Conservation (phyloP, 768 basidiomycete species). For the Leccinum rimulosum region DNA sequence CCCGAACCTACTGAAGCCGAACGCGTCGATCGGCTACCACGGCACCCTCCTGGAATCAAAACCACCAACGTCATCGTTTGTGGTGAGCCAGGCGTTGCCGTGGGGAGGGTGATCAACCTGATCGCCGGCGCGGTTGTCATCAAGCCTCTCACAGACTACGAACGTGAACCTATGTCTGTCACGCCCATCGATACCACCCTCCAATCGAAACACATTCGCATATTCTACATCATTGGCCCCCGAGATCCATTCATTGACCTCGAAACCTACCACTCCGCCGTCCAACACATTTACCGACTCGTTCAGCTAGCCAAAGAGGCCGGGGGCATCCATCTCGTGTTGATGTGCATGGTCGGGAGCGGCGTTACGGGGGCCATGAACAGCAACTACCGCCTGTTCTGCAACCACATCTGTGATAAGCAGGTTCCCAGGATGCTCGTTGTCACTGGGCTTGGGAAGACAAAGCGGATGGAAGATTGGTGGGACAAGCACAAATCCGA, state of each 20-base stretch:
- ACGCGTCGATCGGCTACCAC: constrained; percentile 16
- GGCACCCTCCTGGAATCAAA: constrained; percentile 17
- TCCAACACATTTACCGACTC: constrained; percentile 30
- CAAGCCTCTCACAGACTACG: constrained; percentile 23
- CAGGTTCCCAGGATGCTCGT: constrained; percentile 37
- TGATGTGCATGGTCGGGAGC: constrained; percentile 40
- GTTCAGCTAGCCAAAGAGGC: constrained; percentile 17
- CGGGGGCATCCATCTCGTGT: constrained; percentile 39
- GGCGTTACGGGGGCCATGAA: constrained; percentile 31
- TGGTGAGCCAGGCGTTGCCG: constrained; percentile 38
- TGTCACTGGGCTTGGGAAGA: constrained; percentile 39
- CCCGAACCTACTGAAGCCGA: constrained; percentile 16
- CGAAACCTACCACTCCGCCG: constrained; percentile 11
- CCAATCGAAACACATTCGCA: constrained; percentile 14
- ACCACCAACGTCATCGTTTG: constrained; percentile 41
- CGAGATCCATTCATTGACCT: constrained; percentile 27
- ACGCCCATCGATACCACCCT: constrained; percentile 26
- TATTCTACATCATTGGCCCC: constrained; percentile 33
- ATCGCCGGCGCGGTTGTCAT: constrained; percentile 17
- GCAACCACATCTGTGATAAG: constrained; percentile 35
- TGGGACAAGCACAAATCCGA: constrained; percentile 26
- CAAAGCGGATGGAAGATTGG: constrained; percentile 32
- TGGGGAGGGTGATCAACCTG: constrained; percentile 28
- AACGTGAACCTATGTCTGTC: constrained; percentile 33
- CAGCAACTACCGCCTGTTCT: constrained; percentile 38